Conservation (phyloP, 169 alveolate genomes). For the Prorocentrum cordatum region DNA sequence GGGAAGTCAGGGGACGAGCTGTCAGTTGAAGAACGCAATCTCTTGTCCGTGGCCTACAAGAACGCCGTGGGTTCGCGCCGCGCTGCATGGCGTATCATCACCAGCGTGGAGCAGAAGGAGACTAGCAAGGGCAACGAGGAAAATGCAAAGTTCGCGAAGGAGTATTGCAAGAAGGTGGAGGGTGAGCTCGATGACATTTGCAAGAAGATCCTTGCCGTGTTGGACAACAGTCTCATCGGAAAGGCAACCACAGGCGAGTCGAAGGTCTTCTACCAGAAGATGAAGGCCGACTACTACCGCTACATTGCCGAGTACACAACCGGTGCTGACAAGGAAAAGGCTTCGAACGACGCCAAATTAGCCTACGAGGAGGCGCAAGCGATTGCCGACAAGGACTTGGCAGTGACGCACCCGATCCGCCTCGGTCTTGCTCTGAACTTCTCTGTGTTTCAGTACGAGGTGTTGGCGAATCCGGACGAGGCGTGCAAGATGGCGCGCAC, state of each 20-base stretch:
- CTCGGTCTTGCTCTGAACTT: conserved; percentile 96
- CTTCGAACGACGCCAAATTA: conserved; percentile 92
- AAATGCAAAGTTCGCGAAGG: conserved; percentile 85
- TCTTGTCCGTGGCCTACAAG: conserved; percentile 93
- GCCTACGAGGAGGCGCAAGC: conserved; percentile 95
- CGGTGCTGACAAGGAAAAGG: conserved; percentile 89
- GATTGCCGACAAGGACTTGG: conserved; percentile 88
- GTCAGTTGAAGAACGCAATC: conserved; percentile 70
- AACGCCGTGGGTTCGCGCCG: conserved; percentile 97
- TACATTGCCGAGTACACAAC: conserved; percentile 92
- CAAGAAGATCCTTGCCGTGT: conserved; percentile 84
- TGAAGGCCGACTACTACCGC: conserved; percentile 97
- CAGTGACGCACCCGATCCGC: conserved; percentile 94
- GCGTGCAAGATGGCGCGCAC: conserved; percentile 97
- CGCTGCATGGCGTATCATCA: conserved; percentile 87
- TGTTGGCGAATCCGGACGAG: conserved; percentile 93
- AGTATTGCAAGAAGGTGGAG: conserved; percentile 89
- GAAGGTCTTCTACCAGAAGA: conserved; percentile 92
- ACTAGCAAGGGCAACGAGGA: conserved; percentile 87
- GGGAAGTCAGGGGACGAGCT: neutral
- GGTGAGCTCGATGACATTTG: conserved; percentile 87
- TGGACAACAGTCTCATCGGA: conserved; percentile 86
- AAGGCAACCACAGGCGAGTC: conserved; percentile 72
- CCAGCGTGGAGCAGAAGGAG: conserved; percentile 77
- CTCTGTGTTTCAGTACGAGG: conserved; percentile 79